Evolutionary conservation across 495 filamentous ascomycete species (phyloP), one percentile per base, ranked within the genome.

Genomic region (Staphylotrichum longicolle): DNA sequence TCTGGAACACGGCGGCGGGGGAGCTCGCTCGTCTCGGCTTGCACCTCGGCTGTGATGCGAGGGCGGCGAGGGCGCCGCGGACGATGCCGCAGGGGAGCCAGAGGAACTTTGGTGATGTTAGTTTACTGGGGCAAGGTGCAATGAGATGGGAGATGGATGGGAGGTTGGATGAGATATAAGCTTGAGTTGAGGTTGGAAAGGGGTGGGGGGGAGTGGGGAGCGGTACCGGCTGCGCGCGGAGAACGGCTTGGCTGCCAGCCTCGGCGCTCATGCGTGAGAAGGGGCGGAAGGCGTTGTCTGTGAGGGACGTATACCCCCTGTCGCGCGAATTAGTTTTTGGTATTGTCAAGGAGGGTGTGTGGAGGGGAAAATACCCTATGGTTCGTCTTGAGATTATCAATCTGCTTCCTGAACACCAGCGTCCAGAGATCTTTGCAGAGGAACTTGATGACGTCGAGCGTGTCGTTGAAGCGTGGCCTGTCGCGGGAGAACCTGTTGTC

Each of bases 361-460:
- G 39, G 46, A 53, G 49, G 52, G 32, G 33, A 35, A 30, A 79
- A 15, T 79, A 91, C 90, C 68, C 94, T 83, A 71, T 98, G 94
- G 73, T 98, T 98, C 12, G 94, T 98, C 79, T 98, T 98, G 46
- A 98, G 79, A 77, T 98, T 98, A 72, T 98, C 94, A 67, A 98
- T 87, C 75, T 97, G 94, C 75, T 98, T 98, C 72, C 91, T 81
- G 75, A 96, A 98, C 39, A 97, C 82, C 45, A 96, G 80, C 52
- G 85, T 90, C 94, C 94, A 98, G 47, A 98, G 76, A 71, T 98
- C 95, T 74, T 98, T 98, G 82, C 94, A 98, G 40, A 98, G 82
- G 70, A 98, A 98, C 74, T 98, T 98, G 70, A 98, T 98, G 34
- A 90, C 87, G 68, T 94, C 91, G 27, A 96, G 82, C 39, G 90